Base-by-base conservation (phyloP, 148 eudicot species). In the Cornus controversa region DNA sequence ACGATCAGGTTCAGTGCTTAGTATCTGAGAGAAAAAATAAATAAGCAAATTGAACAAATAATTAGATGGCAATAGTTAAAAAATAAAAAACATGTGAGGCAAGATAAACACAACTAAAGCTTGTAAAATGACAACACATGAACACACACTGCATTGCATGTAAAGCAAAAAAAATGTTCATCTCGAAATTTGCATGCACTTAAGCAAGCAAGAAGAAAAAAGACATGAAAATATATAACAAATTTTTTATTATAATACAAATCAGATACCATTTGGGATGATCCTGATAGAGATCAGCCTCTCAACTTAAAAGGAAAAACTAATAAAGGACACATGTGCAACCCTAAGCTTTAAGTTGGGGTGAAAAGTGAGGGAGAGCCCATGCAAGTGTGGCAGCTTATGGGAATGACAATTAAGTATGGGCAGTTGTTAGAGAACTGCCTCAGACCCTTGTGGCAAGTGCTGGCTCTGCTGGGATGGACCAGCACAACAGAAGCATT, bases 1-100 rank as follows among this genome's bases (percentile, higher is more conserved):
- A 60, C 81, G 73, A 50, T 68, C 84, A 73, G 90, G 86, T 81
- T 91, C 91, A 37, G 86, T 82, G 84, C 97, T 90, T 76, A 95
- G 81, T 47, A 89, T 87, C 99, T 95, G 89, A 82, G 69, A 65
- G 50, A 79, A 34, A 23, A 36, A 74, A 23, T 24, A 18, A 72
- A 20, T 18, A 37, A 71, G 42, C 53, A 29, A 28, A 73, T 36
- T 60, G 26, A 66, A 67, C 70, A 66, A 66, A 54, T 20, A 18
- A 20, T 25, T 50, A 47, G 31, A 34, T 16, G 36, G 15, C 27
- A 26, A 53, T 42, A 66, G 14, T 66, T 69, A 68, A 26, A 63
- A 47, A 26, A 50, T 34, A 27, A 14, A 11, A 57, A 67, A 37
- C 7, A 22, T 37, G 13, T 25, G 72, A 75, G 4, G 28, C 45